Conservation (phyloP, 1,139 yeast species). For the Pichia sp. region DNA sequence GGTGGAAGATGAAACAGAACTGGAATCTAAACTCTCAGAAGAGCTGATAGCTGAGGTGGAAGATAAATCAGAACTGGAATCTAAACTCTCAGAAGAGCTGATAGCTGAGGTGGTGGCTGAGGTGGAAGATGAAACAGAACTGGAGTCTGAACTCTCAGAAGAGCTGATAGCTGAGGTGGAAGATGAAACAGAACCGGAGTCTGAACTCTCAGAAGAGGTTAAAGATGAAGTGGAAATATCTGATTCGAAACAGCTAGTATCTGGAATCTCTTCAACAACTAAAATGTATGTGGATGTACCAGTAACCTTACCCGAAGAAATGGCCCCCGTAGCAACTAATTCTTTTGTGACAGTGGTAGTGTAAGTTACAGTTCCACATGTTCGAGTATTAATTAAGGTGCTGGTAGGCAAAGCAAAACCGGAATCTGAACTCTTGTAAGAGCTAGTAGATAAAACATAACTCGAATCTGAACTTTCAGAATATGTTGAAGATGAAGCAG, state of each 20-base stretch:
- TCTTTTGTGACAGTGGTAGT: neutral
- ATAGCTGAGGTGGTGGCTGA: neutral
- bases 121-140: neutral
- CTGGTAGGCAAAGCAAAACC: neutral
- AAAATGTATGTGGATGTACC: neutral
- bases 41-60: no score
- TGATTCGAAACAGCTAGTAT: neutral
- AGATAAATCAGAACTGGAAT: neutral
- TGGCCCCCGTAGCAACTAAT: neutral
- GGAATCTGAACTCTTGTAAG: neutral
- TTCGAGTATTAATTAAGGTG: neutral
- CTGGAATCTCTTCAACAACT: constrained; percentile 2
- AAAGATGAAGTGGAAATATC: constrained; percentile 2
- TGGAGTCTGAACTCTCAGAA: neutral
- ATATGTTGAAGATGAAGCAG: neutral
- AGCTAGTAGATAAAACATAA: neutral
- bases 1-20: no score
- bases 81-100: neutral
- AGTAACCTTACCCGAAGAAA: neutral
- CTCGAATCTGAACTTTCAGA: neutral
- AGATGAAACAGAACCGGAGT: neutral
- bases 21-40: no score
- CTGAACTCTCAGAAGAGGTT: neutral
- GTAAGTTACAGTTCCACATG: constrained; percentile 5
- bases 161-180: constrained; percentile 1